Evolutionary conservation across 2,329 filamentous ascomycete genomes (phyloP).

Genomic region (Penicillium sp.): DNA sequence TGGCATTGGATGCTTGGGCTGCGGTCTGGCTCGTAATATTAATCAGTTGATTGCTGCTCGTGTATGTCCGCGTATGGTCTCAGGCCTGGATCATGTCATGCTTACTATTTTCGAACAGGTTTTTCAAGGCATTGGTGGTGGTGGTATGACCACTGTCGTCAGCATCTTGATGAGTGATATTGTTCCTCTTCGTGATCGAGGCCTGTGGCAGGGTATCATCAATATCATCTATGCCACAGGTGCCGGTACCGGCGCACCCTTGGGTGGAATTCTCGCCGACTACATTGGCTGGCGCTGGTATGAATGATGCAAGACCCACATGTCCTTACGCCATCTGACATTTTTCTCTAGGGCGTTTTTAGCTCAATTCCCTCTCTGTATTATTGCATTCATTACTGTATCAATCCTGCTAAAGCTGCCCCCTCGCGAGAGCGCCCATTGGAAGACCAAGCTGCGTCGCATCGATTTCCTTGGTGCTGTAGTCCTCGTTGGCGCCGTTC

Average conservation of each 20-base stretch:
- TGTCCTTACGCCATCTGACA: conserved; percentile 11
- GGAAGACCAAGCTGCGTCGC: conserved; percentile 62
- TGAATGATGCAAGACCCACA: conserved; percentile 20
- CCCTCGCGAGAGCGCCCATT: conserved; percentile 56
- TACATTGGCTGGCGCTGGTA: conserved; percentile 72
- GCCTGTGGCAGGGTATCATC: conserved; percentile 70
- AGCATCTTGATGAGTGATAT: conserved; percentile 69
- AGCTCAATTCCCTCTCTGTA: conserved; percentile 65
- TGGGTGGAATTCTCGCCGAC: conserved; percentile 70
- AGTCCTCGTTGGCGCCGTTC: conserved; percentile 63
- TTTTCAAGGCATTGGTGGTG: conserved; percentile 64
- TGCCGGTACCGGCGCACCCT: conserved; percentile 65
- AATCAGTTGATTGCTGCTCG: conserved; percentile 64
- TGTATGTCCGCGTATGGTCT: conserved; percentile 32
- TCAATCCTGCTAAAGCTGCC: conserved; percentile 62
- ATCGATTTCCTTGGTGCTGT: conserved; percentile 73
- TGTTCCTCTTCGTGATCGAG: conserved; percentile 65
- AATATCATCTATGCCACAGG: conserved; percentile 70
- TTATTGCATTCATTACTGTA: conserved; percentile 64
- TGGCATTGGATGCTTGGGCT: conserved; percentile 44
- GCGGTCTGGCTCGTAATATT: conserved; percentile 63
- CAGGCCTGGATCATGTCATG: conserved; percentile 33
- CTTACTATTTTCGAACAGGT: conserved; percentile 35
- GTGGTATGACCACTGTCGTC: conserved; percentile 68
- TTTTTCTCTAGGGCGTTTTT: conserved; percentile 60